Evolutionary conservation across 306 rosid species (phyloP).

Genomic region (Casuarina glauca): DNA sequence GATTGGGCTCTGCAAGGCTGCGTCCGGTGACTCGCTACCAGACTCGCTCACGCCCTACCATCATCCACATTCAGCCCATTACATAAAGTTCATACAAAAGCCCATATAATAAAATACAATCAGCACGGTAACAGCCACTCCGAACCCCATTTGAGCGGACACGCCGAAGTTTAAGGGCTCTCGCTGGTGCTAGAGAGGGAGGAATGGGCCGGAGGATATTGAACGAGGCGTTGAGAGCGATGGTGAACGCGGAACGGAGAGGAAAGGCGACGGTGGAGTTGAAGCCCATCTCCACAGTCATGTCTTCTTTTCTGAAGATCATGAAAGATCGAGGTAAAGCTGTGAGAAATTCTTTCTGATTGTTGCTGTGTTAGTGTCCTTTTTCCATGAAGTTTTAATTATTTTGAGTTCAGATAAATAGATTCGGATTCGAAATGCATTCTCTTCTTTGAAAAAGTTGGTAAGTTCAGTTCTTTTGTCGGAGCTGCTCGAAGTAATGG

Average conservation of each 20-base stretch:
- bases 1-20: too few species aligned
- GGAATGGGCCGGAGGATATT: conserved; percentile 81
- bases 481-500: too few species aligned
- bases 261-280: conserved; percentile 71
- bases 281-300: conserved; percentile 69
- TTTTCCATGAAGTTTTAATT: not conserved
- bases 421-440: too few species aligned
- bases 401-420: not conserved
- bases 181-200: not conserved
- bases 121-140: not conserved
- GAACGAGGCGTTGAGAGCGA: conserved; percentile 72
- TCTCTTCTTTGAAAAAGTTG: not conserved
- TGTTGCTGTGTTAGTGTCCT: not conserved
- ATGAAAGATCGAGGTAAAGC: conserved; percentile 76
- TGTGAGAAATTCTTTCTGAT: not conserved
- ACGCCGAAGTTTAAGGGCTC: not conserved
- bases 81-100: too few species aligned
- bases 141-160: not conserved
- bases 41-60: too few species aligned
- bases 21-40: too few species aligned
- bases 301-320: conserved; percentile 76
- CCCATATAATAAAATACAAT: too few species aligned
- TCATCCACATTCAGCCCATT: too few species aligned
- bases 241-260: conserved; percentile 85
- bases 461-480: not conserved